phyloP scores from a whole-genome alignment of 805 yeast genomes.

The Zygoascus tannicola region DNA sequence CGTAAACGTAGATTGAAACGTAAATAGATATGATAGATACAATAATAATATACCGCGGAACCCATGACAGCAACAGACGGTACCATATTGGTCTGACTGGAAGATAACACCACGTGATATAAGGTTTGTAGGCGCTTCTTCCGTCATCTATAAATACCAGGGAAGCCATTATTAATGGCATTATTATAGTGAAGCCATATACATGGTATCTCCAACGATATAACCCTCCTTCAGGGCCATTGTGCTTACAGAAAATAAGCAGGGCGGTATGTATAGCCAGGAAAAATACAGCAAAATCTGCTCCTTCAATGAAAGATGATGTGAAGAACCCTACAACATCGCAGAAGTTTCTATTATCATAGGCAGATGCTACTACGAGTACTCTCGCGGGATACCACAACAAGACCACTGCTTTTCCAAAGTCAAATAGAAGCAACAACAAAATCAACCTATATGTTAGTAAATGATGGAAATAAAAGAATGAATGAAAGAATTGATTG shows the following conservation, averaged over 20 bases:
- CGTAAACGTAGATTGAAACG: conserved; percentile 61
- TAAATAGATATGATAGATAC: conserved; percentile 56
- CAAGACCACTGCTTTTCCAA: conserved; percentile 60
- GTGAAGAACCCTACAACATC: conserved; percentile 74
- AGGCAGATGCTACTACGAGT: conserved; percentile 34
- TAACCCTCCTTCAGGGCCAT: conserved; percentile 64
- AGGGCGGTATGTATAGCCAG: conserved; percentile 79
- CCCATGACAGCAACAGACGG: conserved; percentile 67
- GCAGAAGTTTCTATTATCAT: conserved; percentile 43
- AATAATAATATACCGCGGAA: conserved; percentile 63
- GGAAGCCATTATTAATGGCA: conserved; percentile 62
- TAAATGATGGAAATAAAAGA: too few species aligned
- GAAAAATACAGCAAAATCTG: conserved; percentile 71
- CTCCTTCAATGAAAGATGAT: conserved; percentile 72
- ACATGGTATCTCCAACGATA: conserved; percentile 48
- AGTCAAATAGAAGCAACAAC: conserved; percentile 61
- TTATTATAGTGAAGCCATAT: conserved; percentile 45
- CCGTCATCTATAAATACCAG: conserved; percentile 52
- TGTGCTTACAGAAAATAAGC: conserved; percentile 47
- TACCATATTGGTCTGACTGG: conserved; percentile 69
- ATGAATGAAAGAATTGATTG: too few species aligned
- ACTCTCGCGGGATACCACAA: conserved; percentile 60
- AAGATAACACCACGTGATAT: conserved; percentile 66
- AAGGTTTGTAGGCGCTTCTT: conserved; percentile 45
- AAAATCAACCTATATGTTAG: conserved; percentile 45